A percentile compares a stretch with the other conserved stretches of the same genome.
phyloP scores from a whole-genome alignment of 441 rosid species.

The Populus hybrid region DNA sequence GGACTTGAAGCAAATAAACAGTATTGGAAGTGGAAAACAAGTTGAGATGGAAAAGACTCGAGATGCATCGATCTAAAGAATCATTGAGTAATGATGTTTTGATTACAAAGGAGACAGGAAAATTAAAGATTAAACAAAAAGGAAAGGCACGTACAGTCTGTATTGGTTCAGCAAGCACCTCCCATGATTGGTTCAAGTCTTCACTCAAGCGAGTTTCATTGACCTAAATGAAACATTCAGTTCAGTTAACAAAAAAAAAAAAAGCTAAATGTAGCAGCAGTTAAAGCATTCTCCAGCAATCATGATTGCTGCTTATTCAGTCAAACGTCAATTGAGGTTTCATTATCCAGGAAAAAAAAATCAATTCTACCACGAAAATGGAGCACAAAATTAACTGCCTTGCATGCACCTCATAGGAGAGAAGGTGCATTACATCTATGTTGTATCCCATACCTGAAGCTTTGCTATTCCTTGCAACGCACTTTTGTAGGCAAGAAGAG shows the following conservation, averaged over 20 bases:
- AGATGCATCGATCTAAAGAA: background rate
- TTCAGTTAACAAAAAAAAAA: background rate
- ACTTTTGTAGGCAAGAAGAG: conserved; percentile 90
- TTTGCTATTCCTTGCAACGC: conserved; percentile 74
- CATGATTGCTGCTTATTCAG: background rate
- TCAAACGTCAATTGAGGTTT: background rate
- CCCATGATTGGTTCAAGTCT: conserved; percentile 86
- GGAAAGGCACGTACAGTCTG: conserved; percentile 57
- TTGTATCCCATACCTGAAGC: conserved; percentile 63
- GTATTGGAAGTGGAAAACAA: background rate
- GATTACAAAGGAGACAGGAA: background rate
- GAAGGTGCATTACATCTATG: conserved; percentile 1
- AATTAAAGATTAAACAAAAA: background rate
- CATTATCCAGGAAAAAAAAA: background rate
- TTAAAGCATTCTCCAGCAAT: background rate
- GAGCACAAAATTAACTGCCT: background rate
- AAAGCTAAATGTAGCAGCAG: background rate
- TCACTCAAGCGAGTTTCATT: conserved; percentile 67
- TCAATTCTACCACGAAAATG: background rate
- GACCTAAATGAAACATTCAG: conserved; percentile 41
- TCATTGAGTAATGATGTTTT: background rate
- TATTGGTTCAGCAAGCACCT: conserved; percentile 93
- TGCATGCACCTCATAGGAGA: background rate
- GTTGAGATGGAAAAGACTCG: background rate
- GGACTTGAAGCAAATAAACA: background rate